A percentile compares a stretch with the other conserved stretches of the same genome.
phyloP scores from a whole-genome alignment of 768 basidiomycete genomes.

The Leccinum ochraceum region DNA sequence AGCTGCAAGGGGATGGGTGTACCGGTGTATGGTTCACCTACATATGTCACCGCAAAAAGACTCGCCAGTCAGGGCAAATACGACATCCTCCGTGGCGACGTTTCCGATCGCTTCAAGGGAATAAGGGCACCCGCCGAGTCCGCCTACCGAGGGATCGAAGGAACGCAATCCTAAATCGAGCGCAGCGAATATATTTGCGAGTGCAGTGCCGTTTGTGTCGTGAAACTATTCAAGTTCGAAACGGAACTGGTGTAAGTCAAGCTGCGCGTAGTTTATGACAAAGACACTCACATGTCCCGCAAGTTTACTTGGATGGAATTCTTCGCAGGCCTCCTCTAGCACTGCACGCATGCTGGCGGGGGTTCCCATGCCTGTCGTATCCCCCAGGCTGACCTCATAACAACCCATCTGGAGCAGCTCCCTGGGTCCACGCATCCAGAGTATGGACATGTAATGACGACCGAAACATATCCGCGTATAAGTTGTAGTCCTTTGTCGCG shows the following conservation, averaged over 20 bases:
- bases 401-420: too few species aligned
- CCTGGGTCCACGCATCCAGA: too few species aligned
- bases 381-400: too few species aligned
- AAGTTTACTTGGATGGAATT: conserved; percentile 61
- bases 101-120: conserved; percentile 25
- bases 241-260: background rate
- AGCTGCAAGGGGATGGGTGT: background rate
- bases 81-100: too few species aligned
- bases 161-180: conserved; percentile 75
- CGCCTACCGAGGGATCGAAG: conserved; percentile 69
- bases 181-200: conserved; percentile 73
- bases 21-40: conserved; percentile 24
- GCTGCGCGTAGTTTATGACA: background rate
- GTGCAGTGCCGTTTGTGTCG: conserved; percentile 85
- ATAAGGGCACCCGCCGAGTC: conserved; percentile 96
- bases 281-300: conserved; percentile 55
- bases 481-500: too few species aligned
- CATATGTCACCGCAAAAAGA: too few species aligned
- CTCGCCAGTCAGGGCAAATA: too few species aligned
- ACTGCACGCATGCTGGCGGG: conserved; percentile 54
- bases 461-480: too few species aligned
- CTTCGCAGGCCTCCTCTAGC: conserved; percentile 46
- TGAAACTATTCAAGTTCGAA: conserved; percentile 58
- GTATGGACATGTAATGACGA: too few species aligned
- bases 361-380: too few species aligned